These are phyloP conservation scores for Colletotrichum tofieldiae DNA, from an alignment of 2,329 filamentous ascomycete species.

Conservation along the genomic window DNA sequence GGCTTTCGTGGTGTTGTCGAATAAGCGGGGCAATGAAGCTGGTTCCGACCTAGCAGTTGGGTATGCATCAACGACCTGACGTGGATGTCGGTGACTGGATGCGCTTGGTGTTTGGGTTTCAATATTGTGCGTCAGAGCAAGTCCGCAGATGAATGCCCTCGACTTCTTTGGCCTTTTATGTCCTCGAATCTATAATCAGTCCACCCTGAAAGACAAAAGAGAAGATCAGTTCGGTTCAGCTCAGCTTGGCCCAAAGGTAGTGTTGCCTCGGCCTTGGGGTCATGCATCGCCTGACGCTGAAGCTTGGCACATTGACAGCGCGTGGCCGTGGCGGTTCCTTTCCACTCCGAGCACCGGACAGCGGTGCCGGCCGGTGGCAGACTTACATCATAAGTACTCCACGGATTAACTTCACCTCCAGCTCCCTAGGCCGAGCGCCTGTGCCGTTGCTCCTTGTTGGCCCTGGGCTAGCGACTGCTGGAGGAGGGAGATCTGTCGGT, in stretches of 20 bases:
- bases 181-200: conserved; percentile 19
- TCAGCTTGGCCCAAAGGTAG: conserved; percentile 5
- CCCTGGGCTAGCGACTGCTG: not conserved
- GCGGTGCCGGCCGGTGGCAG: conserved; percentile 38
- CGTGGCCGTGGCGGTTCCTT: conserved; percentile 12
- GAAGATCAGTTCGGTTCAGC: conserved; percentile 17
- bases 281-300: conserved; percentile 35
- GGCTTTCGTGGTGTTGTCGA: not conserved
- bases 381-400: not conserved
- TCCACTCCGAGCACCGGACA: conserved; percentile 32
- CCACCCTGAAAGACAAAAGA: conserved; percentile 15
- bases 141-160: not conserved
- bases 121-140: conserved; percentile 6
- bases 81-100: conserved; percentile 26
- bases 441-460: not conserved
- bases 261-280: conserved; percentile 25
- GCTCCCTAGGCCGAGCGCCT: conserved; percentile 13
- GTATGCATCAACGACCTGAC: conserved; percentile 17
- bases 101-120: not conserved
- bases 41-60: conserved; percentile 14
- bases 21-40: not conserved
- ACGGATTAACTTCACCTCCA: not conserved
- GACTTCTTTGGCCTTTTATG: conserved; percentile 15
- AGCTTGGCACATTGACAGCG: conserved; percentile 27
- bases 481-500: no score